Evolutionary conservation across 1,284 basidiomycete genomes (phyloP), one percentile per base, ranked within the genome.

Genomic region (Blastosporella zonata): DNA sequence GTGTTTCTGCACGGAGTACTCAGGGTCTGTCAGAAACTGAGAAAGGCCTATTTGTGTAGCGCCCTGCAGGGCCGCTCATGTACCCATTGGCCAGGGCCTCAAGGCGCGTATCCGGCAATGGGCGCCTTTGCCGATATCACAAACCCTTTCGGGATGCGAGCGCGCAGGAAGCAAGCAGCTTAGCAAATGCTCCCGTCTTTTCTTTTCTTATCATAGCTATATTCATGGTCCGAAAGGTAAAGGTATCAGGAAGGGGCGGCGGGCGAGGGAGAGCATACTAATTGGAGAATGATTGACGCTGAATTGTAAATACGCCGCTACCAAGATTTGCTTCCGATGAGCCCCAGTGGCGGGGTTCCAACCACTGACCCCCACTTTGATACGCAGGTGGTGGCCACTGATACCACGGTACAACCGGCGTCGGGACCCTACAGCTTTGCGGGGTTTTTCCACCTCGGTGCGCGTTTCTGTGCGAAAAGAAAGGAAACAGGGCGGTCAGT

Each of bases 381-480:
- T 5, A 17, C 34, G 17, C 6, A 33, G 4, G 31, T 10, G 20
- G 22, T 18, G 23, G 5, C 8, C 13, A 8, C 17, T 31, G 12
- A 6, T 13, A 18, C 20, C 13, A 15, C 36, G 35, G 28, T 29
- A 31, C 28, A 46, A 40, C 34, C 22, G 21, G 18, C 38, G 39
- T 18, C 33, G n/a, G 15, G 33, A 34, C n/a, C n/a, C 72, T 65
- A 85, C 37, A 85, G 63, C 61, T 78, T 84, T 3, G 78, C 72
- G 3, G 83, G 79, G 59, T 79, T 83, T 47, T 56, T 72, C 82
- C 83, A 86, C 1, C 50, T 58, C 1, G 83, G 83, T 39, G 69
- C 68, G 36, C 81, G 78, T 74, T 76, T 84, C 81, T 84, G 56
- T 50, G 28, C 44, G n/a, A 35, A 39, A 17, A 13, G 21, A 25